phyloP scores from a whole-genome alignment of 208 protist species.

The Trypanosoma cruzi region DNA sequence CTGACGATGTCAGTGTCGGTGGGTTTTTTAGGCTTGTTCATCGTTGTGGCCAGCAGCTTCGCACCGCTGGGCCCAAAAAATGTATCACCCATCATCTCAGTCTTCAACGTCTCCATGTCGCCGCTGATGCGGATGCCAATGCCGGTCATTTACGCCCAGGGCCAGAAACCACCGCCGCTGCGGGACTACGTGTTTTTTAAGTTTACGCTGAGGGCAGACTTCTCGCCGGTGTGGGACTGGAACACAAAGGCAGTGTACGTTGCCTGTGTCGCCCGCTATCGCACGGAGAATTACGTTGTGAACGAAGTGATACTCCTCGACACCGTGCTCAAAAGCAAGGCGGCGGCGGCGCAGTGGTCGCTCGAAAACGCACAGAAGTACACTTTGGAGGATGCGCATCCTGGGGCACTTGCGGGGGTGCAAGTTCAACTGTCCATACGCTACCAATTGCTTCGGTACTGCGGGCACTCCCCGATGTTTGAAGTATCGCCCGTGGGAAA shows the following conservation, averaged over 20 bases:
- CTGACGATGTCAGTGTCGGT: slow-evolving; percentile 32
- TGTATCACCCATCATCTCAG: slow-evolving; percentile 26
- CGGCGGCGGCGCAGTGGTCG: slow-evolving; percentile 14
- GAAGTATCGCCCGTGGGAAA: slow-evolving; percentile 38
- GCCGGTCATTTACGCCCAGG: slow-evolving; percentile 21
- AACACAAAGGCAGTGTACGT: slow-evolving; percentile 82
- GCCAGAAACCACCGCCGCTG: slow-evolving; percentile 7
- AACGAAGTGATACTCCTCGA: slow-evolving; percentile 71
- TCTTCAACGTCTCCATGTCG: slow-evolving; percentile 32
- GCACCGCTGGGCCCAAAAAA: slow-evolving; percentile 26
- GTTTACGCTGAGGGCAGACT: slow-evolving; percentile 46
- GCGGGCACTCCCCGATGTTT: slow-evolving; percentile 57
- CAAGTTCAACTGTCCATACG: slow-evolving; percentile 51
- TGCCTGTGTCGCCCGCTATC: slow-evolving; percentile 56
- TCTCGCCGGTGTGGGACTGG: slow-evolving; percentile 69
- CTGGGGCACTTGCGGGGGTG: slow-evolving; percentile 22
- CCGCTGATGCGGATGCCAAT: slow-evolving; percentile 29
- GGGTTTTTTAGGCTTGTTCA: slow-evolving; percentile 30
- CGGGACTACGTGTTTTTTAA: slow-evolving; percentile 40
- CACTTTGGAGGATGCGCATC: slow-evolving; percentile 44
- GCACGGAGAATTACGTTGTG: slow-evolving; percentile 18
- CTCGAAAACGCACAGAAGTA: slow-evolving; percentile 50
- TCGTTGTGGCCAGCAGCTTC: slow-evolving; percentile 45
- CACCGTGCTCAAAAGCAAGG: slow-evolving; percentile 39
- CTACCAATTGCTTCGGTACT: slow-evolving; percentile 82